Percentiles rank a stretch among this genome's conserved stretches.
Conservation (phyloP, 176 grass and related monocot species). For the Carex littledalei region DNA sequence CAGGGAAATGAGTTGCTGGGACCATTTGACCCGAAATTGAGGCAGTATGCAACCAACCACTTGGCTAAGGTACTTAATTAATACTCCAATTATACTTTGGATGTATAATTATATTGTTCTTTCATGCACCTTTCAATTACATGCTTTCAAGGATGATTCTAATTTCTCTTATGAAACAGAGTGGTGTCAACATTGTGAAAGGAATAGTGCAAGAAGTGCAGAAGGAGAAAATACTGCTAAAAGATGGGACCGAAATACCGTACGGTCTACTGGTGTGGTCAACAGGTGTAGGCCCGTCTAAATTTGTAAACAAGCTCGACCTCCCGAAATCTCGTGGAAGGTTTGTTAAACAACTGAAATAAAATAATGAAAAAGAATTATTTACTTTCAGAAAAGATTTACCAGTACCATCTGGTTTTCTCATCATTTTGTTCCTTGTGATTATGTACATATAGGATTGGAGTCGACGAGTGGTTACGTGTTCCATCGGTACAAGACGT, state of each 20-base stretch:
- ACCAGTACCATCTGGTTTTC: neutral
- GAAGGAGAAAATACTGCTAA: slow-evolving; percentile 47
- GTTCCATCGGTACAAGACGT: slow-evolving; percentile 67
- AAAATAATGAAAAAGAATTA: neutral
- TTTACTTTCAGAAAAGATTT: neutral
- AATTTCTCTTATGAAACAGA: slow-evolving; percentile 30
- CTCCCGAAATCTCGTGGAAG: slow-evolving; percentile 60
- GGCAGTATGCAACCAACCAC: slow-evolving; percentile 78
- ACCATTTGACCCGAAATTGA: slow-evolving; percentile 67
- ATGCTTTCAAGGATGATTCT: neutral
- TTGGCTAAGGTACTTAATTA: slow-evolving; percentile 48
- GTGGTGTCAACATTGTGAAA: slow-evolving; percentile 63
- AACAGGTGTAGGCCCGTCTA: slow-evolving; percentile 75
- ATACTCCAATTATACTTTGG: neutral
- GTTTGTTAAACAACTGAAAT: neutral
- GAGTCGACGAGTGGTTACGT: slow-evolving; percentile 72
- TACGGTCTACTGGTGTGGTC: slow-evolving; percentile 91
- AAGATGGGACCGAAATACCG: slow-evolving; percentile 56
- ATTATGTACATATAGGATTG: slow-evolving; percentile 36
- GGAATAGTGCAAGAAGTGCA: slow-evolving; percentile 77
- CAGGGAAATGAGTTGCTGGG: slow-evolving; percentile 87
- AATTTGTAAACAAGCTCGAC: slow-evolving; percentile 51
- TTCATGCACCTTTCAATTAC: neutral
- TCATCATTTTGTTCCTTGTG: neutral
- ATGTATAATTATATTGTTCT: neutral